Evolutionary conservation across 768 basidiomycete genomes (phyloP), one percentile per base, ranked within the genome.

Genomic region (Agaricus blazei): DNA sequence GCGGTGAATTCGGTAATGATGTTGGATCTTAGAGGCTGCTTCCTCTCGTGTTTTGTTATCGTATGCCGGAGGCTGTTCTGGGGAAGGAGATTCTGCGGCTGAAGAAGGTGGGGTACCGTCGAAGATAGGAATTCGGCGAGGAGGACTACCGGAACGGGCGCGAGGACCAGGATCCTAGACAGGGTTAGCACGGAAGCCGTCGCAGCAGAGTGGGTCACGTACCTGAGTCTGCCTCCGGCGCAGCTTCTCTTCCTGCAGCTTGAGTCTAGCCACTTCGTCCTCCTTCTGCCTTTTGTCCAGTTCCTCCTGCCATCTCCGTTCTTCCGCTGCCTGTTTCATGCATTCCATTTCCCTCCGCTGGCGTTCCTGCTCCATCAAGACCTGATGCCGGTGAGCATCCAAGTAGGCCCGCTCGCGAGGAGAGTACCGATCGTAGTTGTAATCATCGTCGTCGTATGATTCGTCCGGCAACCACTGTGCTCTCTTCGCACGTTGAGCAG

Each of bases 1-100:
- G 28, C 65, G 63, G 60, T 75, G 69, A 19, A 73, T 62, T 51
- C 80, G 81, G 66, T 73, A 79, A 45, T 67, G 65, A 7, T 68
- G 68, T 57, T 82, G 82, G 46, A 83, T 81, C 48, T 63, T 74
- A 28, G 68, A 67, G 2, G 81, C 81, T 2, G 78, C 74, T 48
- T 72, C 66, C 11, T 73, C 59, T 45, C 72, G 72, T 3, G 60
- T 61, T 55, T 75, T 70, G 8, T 58, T 42, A 9, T 70, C 64
- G 24, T 65, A 58, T 12, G 61, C 58, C 1, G 62, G 49, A 24
- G 65, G 43, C 8, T 47, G 34, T 12, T 64, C 51, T 41, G 44
- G 40, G 9, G 56, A 45, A 12, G 57, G 41, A 37, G 56, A 26
- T 31, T 59, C 24, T 7, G 59, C 23, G 48, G 59, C 56, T 29